A percentile compares a stretch with the other conserved stretches of the same genome.
These are phyloP conservation scores for Stentor coeruleus DNA, from an alignment of 73 alveolate species.

Conservation along the genomic window DNA sequence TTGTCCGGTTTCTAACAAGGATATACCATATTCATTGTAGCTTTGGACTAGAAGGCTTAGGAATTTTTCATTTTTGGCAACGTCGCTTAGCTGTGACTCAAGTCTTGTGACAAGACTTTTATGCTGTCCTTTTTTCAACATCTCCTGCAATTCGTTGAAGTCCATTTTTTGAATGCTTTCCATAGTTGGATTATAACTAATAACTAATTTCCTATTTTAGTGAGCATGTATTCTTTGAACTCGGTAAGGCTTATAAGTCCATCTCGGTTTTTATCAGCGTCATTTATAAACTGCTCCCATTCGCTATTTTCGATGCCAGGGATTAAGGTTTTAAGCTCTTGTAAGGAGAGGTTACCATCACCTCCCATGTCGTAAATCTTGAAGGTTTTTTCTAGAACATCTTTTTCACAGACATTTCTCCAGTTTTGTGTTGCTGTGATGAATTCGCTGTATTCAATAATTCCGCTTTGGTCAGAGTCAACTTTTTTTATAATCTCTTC, in stretches of 20 bases:
- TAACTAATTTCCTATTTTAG: no score
- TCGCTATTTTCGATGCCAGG: neutral
- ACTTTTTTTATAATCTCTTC: neutral
- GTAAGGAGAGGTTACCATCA: neutral
- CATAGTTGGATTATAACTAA: no score
- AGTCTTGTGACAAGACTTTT: neutral
- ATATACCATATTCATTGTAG: neutral
- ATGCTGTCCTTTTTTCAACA: neutral
- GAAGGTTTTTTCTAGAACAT: neutral
- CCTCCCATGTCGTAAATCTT: neutral
- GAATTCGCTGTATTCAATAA: neutral
- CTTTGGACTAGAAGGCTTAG: neutral
- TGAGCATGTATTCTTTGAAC: neutral
- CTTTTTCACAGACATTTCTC: neutral
- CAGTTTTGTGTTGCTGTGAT: neutral
- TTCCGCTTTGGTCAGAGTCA: neutral
- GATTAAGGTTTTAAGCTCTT: neutral
- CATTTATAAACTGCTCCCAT: neutral
- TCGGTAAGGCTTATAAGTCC: neutral
- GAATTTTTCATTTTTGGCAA: neutral
- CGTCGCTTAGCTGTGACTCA: neutral
- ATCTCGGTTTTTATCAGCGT: neutral
- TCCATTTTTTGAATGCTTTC: neutral
- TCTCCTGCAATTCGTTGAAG: neutral
- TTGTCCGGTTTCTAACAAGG: slow-evolving; percentile 56